A percentile compares a stretch with the other conserved stretches of the same genome.
phyloP scores from a whole-genome alignment of 257 asterid genomes.

The Nicotiana tabacum region DNA sequence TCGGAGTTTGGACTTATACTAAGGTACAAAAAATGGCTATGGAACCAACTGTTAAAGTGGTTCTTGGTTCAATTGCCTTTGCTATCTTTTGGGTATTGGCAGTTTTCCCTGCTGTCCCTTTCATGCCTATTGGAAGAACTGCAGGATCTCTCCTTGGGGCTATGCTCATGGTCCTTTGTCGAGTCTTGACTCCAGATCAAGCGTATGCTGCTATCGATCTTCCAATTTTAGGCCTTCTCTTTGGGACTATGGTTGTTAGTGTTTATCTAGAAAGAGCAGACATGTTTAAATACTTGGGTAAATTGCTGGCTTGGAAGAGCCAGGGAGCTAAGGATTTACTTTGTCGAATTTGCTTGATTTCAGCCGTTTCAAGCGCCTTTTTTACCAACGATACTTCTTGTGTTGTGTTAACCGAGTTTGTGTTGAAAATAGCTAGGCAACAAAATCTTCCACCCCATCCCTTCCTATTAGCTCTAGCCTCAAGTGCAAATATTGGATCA shows the following conservation, averaged over 20 bases:
- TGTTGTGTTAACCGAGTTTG: constrained; percentile 83
- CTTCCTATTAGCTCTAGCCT: constrained; percentile 73
- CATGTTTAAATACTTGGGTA: constrained; percentile 78
- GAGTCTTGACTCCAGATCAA: constrained; percentile 73
- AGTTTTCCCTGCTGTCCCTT: constrained; percentile 90
- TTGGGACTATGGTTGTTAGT: constrained; percentile 96
- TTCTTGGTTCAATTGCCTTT: constrained; percentile 78
- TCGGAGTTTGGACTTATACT: background rate
- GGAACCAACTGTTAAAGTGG: constrained; percentile 62
- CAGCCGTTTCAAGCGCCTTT: constrained; percentile 88
- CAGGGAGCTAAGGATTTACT: constrained; percentile 83
- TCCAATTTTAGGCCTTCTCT: constrained; percentile 81
- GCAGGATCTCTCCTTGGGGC: constrained; percentile 98
- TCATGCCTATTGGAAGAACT: constrained; percentile 78
- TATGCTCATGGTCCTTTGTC: constrained; percentile 82
- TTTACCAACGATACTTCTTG: constrained; percentile 93
- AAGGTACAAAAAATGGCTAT: constrained; percentile 41
- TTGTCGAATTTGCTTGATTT: constrained; percentile 68
- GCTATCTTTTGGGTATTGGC: constrained; percentile 84
- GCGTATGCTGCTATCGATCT: constrained; percentile 90
- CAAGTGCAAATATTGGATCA: constrained; percentile 90
- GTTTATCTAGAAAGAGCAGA: constrained; percentile 89
- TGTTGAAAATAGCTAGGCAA: constrained; percentile 73
- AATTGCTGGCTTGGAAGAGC: constrained; percentile 68
- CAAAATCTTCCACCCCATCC: constrained; percentile 94